Evolutionary conservation across 805 yeast genomes (phyloP), one percentile per base, ranked within the genome.

Genomic region (Priceomyces carsonii): DNA sequence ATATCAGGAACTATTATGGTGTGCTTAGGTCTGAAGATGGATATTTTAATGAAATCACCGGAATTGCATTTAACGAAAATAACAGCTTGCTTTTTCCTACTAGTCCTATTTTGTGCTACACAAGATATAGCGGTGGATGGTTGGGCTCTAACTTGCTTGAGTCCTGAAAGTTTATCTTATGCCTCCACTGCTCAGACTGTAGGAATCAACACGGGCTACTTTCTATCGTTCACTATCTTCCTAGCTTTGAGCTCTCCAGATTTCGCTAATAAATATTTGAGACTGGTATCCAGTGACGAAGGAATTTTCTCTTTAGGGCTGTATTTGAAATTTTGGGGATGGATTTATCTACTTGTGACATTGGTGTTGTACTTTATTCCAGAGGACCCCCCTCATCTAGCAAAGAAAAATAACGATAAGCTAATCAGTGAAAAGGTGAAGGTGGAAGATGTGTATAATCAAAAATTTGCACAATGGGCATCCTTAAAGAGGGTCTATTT

Each of bases 41-140:
- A 77, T 43, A 48, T 46, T 5, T 62, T 74, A 48, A 66, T 82
- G 53, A 73, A 53, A 38, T 63, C 71, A 15, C 80, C 89, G 0
- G 57, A 65, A 20, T 47, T 58, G 18, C 68, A 80, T 45, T 63
- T 88, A 39, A 51, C 63, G 9, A 54, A 61, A 3, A 75, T 93
- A 42, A 87, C 98, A 0, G 47, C 68, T 32, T 71, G 79, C 38
- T 93, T 93, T 61, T 85, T 90, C 50, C 45, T 79, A 15, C 66
- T 93, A 40, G 93, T 93, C 20, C 77, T 91, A 39, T 70, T 90
- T 40, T 90, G 97, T 64, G 97, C 98, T 1, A 91, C 99, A 0
- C 99, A 93, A 60, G 99, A 93, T 57, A 93, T 93, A 37, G 98
- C 99, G 0, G 99, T 93, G 15, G 99, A 93, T 63, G 98, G 99